Base-by-base conservation (phyloP, 805 yeast genomes). In the Candida saitoana region DNA sequence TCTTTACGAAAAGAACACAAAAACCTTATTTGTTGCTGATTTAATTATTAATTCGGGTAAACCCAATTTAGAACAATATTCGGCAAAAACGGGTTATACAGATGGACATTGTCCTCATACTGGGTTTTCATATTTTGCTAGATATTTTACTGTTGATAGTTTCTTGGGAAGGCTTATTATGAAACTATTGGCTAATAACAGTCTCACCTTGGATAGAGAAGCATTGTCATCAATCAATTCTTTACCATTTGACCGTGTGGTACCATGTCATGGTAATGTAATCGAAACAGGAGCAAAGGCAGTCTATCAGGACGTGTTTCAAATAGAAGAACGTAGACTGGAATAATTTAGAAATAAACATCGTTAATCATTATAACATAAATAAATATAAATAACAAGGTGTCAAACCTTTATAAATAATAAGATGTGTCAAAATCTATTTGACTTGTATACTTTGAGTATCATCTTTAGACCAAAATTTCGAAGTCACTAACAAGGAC, bases 1-100 rank as follows among this genome's bases (percentile, higher is more conserved):
- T 2, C 51, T 76, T 48, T 76, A 56, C 53, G 78, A 78, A 52
- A 65, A 63, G 36, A 55, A 58, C 12, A 62, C 78, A 27, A 73
- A 72, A 55, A 67, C 77, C 0, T 51, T 82, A 15, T 65, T 76
- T 46, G 79, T 73, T 49, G 88, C 82, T 12, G 88, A 83, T 55
- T 55, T 82, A 44, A 51, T 82, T 24, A 76, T 82, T 62, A 79
- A 80, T 54, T 63, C 81, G 47, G 81, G 80, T 9, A 37, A 46
- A 12, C 49, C 40, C 17, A 47, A 50, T 4, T 50, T 66, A 48
- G 73, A 69, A 42, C 82, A 76, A 50, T 74, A 57, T 51, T 62
- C 69, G 17, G 60, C 67, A 1, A 63, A 49, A 29, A 49, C 63
- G 5, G 86, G 82, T 24, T 80, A 67, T 47, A 65, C 67, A 7